Percentiles rank a stretch among this genome's conserved stretches.
Evolutionary conservation across 306 rosid genomes (phyloP).

Genomic region (Dryas alaskensis): DNA sequence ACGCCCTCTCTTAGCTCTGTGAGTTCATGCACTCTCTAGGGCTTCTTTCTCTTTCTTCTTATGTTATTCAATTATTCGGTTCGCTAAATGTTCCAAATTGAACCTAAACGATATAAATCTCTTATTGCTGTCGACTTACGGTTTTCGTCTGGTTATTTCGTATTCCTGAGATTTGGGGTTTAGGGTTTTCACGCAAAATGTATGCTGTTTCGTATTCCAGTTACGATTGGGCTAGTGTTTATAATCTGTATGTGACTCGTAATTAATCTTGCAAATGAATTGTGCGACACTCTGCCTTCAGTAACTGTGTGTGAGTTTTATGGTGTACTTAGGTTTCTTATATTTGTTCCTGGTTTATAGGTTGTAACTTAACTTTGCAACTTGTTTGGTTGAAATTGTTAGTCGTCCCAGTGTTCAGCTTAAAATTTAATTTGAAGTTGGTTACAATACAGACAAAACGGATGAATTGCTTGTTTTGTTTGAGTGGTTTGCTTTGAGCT

Average conservation of each 20-base stretch:
- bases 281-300: neutral
- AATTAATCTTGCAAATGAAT: neutral
- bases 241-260: neutral
- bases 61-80: neutral
- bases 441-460: neutral
- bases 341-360: neutral
- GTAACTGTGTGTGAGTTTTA: neutral
- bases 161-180: neutral
- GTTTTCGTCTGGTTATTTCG: neutral
- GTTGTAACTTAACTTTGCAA: neutral
- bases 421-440: neutral
- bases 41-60: neutral
- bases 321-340: neutral
- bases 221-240: neutral
- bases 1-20: neutral
- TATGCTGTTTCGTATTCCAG: neutral
- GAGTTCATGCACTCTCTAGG: conserved; percentile 10
- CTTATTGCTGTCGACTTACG: neutral
- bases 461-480: neutral
- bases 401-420: neutral
- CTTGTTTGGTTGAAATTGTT: too few species aligned
- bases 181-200: neutral
- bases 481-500: neutral
- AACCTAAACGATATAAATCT: neutral
- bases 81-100: neutral